A percentile compares a stretch with the other conserved stretches of the same genome.
These are phyloP conservation scores for Elymus sibiricus DNA, from an alignment of 176 grass and related monocot genomes.

Conservation along the genomic window DNA sequence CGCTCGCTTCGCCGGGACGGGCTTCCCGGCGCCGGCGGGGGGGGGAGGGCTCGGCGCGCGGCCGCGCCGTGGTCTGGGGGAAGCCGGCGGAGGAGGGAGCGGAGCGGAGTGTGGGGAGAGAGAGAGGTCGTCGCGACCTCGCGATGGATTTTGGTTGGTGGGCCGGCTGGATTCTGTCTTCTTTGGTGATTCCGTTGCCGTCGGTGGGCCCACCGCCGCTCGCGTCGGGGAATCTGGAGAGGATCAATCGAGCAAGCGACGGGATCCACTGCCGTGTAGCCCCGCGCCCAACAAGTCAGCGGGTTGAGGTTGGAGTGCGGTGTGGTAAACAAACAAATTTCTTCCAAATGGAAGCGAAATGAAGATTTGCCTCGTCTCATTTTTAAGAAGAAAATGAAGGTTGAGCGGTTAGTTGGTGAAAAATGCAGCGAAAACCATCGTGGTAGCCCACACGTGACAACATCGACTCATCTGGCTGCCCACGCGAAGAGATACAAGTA, in stretches of 20 bases:
- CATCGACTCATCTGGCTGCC: too few relatives aligned
- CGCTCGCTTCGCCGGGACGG: background rate
- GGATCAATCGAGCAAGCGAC: background rate
- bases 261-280: too few relatives aligned
- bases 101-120: background rate
- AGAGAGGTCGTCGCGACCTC: background rate
- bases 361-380: too few relatives aligned
- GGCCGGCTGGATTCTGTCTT: background rate
- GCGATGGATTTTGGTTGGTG: background rate
- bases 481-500: too few relatives aligned
- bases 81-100: background rate
- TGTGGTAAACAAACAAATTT: too few relatives aligned
- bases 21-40: background rate
- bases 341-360: too few relatives aligned
- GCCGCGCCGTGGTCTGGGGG: background rate
- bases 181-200: background rate
- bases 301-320: too few relatives aligned
- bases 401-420: too few relatives aligned
- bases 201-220: background rate
- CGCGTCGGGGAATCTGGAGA: background rate
- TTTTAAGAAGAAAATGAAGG: too few relatives aligned
- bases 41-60: background rate
- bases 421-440: too few relatives aligned
- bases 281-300: too few relatives aligned
- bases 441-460: too few relatives aligned